Percentiles rank a stretch among this genome's conserved stretches.
These are phyloP conservation scores for Talaromyces sp. DNA, from an alignment of 2,329 filamentous ascomycete genomes.

Conservation along the genomic window DNA sequence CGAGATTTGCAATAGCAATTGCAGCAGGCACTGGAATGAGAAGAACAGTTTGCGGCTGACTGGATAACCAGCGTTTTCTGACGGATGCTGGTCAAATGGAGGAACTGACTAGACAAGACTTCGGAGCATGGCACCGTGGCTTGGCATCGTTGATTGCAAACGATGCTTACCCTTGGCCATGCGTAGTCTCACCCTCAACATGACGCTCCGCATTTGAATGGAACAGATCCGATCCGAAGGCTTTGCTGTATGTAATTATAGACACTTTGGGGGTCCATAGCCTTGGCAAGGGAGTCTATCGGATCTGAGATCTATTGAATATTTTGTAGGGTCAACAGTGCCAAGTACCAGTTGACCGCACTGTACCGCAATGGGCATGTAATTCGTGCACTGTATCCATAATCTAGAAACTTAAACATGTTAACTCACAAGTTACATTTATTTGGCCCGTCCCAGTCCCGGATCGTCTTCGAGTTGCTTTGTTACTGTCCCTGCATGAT, in stretches of 20 bases:
- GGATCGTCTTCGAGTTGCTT: neutral
- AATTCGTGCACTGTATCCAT: neutral
- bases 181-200: neutral
- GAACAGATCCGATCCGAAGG: no score
- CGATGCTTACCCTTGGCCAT: neutral
- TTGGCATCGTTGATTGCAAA: neutral
- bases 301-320: no score
- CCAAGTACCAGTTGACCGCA: no score
- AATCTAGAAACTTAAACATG: neutral
- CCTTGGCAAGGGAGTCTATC: no score
- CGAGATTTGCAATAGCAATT: neutral
- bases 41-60: neutral
- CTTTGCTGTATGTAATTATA: no score
- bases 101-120: neutral
- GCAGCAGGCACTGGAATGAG: neutral
- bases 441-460: neutral
- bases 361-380: no score
- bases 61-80: neutral
- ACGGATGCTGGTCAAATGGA: neutral
- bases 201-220: no score
- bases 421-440: neutral
- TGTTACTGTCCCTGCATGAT: neutral
- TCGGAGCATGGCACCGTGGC: neutral
- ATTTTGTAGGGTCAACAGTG: no score
- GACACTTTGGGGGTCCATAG: no score